Base-by-base conservation (phyloP, 495 filamentous ascomycete species). In the Amorphotheca resinae region DNA sequence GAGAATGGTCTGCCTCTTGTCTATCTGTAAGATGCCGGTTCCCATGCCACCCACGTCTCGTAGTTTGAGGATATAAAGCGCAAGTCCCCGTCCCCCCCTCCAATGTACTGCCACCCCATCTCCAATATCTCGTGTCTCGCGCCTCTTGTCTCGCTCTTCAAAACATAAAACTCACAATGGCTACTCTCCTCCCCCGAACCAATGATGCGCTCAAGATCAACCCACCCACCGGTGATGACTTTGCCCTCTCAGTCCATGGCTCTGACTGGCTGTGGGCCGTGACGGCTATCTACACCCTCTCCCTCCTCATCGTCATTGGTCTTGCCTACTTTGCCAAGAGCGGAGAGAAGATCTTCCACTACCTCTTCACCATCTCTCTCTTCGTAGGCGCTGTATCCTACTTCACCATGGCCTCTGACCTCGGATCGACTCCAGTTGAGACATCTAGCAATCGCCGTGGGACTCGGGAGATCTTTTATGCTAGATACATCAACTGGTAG, bases 391-490 rank as follows among this genome's bases (percentile, higher is more conserved):
- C 71, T 20, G 72, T 82, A 44, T 68, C 79, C 22, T 84, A 84
- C 55, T 86, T 76, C 57, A 64, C 74, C 46, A 77, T 82, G 67
- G 79, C 68, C 26, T 74, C 77, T 2, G 73, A 82, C 53, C 64
- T 86, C 1, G 81, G 82, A 41, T 74, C 68, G 58, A 71, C 67
- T 6, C 66, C 76, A 16, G 73, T 82, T 11, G 42, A 48, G 2
- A 62, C 67, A 3, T 48, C 47, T 37, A 57, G 65, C 17, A 50
- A 55, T 22, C 55, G 60, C 17, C 60, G 48, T 12, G 70, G 68
- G 9, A 55, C 56, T 9, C 68, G 80, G 9, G 66, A 82, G 56
- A 73, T 86, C 53, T 86, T 82, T 58, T 86, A 77, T 44, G 77
- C 72, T 15, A 66, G 75, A 20, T 86, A 82, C 56, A 71, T 84